Conservation (phyloP, 192 early-diverging fungal genomes). For the Entomortierella lignicola region DNA sequence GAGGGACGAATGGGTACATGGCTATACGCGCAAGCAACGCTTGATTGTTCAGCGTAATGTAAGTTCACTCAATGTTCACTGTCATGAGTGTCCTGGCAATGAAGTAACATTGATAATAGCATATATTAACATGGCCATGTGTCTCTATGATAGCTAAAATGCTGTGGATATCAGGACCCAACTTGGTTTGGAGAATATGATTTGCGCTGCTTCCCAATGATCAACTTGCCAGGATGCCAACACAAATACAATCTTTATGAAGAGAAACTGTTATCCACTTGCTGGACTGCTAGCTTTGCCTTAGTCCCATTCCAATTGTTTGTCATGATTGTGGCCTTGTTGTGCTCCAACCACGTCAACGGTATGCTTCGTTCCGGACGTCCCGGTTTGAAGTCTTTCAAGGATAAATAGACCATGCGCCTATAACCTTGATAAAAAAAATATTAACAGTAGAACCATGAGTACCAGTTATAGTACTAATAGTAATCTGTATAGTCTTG, state of each 20-base stretch:
- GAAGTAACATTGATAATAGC: too few relatives aligned
- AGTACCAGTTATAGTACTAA: not conserved
- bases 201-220: constrained; percentile 52
- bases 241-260: constrained; percentile 52
- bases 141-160: constrained; percentile 39
- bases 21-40: constrained; percentile 31
- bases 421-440: not conserved
- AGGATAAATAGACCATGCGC: constrained; percentile 19
- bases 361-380: constrained; percentile 30
- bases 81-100: too few relatives aligned
- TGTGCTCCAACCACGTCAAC: constrained; percentile 57
- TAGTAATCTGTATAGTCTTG: too few relatives aligned
- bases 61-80: constrained; percentile 1
- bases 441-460: not conserved
- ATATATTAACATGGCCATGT: too few relatives aligned
- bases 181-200: constrained; percentile 51
- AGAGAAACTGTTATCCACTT: constrained; percentile 23
- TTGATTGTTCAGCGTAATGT: constrained; percentile 54
- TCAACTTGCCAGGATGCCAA: constrained; percentile 51
- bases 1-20: constrained; percentile 50
- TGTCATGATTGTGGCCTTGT: constrained; percentile 46
- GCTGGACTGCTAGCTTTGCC: constrained; percentile 38
- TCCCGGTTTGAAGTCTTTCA: constrained; percentile 44
- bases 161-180: constrained; percentile 55
- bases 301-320: constrained; percentile 51